phyloP scores from a whole-genome alignment of 257 asterid species.

The Solanum ossicruentum region DNA sequence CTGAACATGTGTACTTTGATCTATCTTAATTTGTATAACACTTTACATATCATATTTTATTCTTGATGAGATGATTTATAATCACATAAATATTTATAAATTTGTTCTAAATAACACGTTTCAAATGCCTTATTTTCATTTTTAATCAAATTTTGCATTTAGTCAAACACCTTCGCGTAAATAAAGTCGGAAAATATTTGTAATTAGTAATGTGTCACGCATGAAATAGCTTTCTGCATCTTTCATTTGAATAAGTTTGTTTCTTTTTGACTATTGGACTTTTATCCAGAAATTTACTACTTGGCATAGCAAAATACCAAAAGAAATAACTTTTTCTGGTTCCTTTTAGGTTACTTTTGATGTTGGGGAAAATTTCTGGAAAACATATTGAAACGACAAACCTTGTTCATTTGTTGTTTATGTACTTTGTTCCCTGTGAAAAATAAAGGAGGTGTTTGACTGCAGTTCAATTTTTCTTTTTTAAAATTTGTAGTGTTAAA shows the following conservation, averaged over 20 bases:
- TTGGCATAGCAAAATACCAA: background rate
- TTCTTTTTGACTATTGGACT: background rate
- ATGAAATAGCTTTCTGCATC: background rate
- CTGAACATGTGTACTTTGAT: background rate
- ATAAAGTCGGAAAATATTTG: background rate
- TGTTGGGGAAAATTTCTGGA: background rate
- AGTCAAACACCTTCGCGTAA: background rate
- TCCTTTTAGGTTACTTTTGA: background rate
- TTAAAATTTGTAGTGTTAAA: background rate
- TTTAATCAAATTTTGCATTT: too few relatives aligned
- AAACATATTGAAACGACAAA: background rate
- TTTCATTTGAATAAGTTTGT: background rate
- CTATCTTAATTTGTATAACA: too few relatives aligned
- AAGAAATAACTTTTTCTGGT: background rate
- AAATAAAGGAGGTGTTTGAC: background rate
- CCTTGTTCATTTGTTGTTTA: background rate
- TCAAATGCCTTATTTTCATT: too few relatives aligned
- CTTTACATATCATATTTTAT: too few relatives aligned
- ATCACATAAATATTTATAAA: too few relatives aligned
- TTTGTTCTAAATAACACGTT: too few relatives aligned
- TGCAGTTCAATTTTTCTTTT: background rate
- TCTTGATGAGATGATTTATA: too few relatives aligned
- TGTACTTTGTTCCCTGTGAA: background rate
- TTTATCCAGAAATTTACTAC: background rate
- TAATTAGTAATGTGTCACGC: background rate